Conservation (phyloP, 352 stramenopile genomes). For the Globisporangium echinulatum region DNA sequence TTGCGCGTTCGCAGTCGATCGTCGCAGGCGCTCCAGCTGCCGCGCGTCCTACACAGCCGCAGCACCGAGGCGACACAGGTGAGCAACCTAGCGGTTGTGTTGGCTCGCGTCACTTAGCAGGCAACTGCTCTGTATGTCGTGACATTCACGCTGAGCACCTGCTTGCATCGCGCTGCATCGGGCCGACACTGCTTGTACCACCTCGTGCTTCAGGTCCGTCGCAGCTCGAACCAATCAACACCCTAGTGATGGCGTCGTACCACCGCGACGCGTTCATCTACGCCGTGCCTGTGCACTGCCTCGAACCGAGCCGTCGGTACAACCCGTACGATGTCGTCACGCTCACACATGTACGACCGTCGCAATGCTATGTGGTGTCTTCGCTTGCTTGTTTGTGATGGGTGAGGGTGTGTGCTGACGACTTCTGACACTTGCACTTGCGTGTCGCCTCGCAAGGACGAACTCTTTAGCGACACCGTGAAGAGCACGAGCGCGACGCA, state of each 20-base stretch:
- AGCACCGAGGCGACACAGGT: neutral
- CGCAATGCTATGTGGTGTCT: neutral
- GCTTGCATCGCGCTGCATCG: too few relatives aligned
- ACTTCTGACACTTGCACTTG: too few relatives aligned
- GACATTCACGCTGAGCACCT: too few relatives aligned
- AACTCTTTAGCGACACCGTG: neutral
- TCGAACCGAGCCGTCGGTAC: slow-evolving; percentile 38
- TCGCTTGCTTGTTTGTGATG: too few relatives aligned
- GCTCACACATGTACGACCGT: slow-evolving; percentile 42
- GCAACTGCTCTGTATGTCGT: too few relatives aligned
- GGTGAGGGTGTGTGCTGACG: too few relatives aligned
- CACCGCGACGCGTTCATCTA: slow-evolving; percentile 61
- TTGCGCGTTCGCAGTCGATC: neutral
- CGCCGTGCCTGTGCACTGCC: slow-evolving; percentile 46
- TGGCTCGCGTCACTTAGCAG: too few relatives aligned
- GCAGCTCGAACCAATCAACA: neutral
- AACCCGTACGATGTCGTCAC: slow-evolving; percentile 65
- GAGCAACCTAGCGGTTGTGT: too few relatives aligned
- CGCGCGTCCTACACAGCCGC: neutral
- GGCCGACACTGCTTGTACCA: neutral
- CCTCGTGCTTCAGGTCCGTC: neutral
- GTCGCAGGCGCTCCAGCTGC: neutral
- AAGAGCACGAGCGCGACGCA: too few relatives aligned
- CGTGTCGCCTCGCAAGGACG: neutral
- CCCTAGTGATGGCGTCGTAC: slow-evolving; percentile 3